These are phyloP conservation scores for Chamaecyparis obtusa DNA, from an alignment of 75 land plant species.

Conservation along the genomic window DNA sequence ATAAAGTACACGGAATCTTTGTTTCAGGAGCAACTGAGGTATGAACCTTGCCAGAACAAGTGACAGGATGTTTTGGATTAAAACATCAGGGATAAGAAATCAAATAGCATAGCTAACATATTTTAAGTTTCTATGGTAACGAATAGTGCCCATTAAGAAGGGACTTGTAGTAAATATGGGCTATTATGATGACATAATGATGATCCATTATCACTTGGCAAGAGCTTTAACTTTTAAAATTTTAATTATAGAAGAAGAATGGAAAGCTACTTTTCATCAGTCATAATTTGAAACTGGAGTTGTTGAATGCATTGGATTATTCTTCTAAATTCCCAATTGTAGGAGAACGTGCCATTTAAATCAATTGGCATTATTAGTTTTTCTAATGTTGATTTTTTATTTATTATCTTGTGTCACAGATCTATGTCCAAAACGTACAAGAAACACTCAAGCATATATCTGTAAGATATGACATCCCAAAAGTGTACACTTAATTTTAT, in stretches of 20 bases:
- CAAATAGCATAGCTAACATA: neutral
- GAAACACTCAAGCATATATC: constrained; percentile 9
- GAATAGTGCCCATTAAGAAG: neutral
- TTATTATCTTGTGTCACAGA: neutral
- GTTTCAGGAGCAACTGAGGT: constrained; percentile 75
- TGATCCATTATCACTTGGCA: neutral
- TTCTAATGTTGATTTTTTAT: neutral
- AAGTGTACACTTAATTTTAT: neutral
- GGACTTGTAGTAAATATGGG: neutral
- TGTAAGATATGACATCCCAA: constrained; percentile 4
- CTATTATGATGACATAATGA: neutral
- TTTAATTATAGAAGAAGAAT: neutral
- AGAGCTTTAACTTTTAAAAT: neutral
- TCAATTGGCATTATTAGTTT: neutral
- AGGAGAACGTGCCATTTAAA: neutral
- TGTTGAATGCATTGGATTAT: neutral
- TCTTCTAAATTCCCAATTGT: neutral
- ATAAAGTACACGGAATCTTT: constrained; percentile 58
- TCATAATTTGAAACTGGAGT: neutral
- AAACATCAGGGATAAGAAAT: neutral
- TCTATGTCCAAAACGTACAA: constrained; percentile 3
- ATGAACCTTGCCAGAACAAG: constrained; percentile 5
- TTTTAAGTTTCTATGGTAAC: neutral
- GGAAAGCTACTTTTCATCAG: neutral
- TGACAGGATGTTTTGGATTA: neutral